Conservation (phyloP, 2,329 filamentous ascomycete genomes). For the Bretziella fagacearum region DNA sequence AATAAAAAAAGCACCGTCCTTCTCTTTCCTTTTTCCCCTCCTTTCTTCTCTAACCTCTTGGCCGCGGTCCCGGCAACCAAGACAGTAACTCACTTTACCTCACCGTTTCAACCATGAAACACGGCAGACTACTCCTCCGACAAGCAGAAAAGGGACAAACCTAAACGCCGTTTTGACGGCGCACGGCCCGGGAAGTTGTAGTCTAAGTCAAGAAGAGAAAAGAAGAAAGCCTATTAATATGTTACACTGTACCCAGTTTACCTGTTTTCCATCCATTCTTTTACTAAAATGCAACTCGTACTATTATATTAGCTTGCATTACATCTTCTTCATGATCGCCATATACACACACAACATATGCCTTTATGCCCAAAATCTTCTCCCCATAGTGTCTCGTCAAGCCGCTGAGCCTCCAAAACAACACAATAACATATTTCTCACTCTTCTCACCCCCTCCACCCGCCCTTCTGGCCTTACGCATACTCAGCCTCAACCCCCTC, state of each 20-base stretch:
- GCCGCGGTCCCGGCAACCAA: background rate
- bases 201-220: background rate
- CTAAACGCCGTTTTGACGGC: background rate
- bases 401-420: no score
- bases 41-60: background rate
- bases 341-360: no score
- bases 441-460: no score
- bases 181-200: background rate
- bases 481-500: no score
- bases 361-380: background rate
- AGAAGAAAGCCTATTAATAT: background rate
- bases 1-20: background rate
- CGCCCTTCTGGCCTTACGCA: no score
- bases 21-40: constrained; percentile 1
- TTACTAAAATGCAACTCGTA: background rate
- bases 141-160: background rate
- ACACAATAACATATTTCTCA: no score
- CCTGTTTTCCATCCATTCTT: background rate
- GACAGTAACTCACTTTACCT: background rate
- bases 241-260: background rate
- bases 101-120: background rate
- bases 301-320: no score
- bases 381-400: no score
- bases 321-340: no score
- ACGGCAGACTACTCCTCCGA: background rate